phyloP scores from a whole-genome alignment of 108 stramenopile species.

The Heterococcus sp. region DNA sequence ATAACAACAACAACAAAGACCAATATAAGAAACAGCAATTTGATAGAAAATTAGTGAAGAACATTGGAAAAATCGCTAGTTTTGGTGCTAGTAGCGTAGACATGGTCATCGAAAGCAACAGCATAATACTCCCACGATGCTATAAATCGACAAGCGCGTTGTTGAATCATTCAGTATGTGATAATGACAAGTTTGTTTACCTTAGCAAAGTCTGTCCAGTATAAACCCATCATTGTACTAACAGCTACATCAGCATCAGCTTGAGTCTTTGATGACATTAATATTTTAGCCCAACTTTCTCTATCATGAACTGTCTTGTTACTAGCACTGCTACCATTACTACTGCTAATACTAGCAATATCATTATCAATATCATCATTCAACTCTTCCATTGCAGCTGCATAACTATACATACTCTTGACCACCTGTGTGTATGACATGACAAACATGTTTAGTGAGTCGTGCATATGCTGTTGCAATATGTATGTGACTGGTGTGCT shows the following conservation, averaged over 20 bases:
- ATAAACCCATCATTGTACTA: conserved; percentile 7
- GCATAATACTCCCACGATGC: too few species aligned
- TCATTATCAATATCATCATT: neutral
- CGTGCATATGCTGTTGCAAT: neutral
- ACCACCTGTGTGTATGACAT: neutral
- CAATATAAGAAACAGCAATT: too few species aligned
- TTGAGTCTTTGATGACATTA: neutral
- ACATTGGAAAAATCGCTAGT: neutral
- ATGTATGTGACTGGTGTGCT: neutral
- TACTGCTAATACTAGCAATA: neutral
- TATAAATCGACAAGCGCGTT: too few species aligned
- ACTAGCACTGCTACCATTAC: too few species aligned
- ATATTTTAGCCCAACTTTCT: neutral
- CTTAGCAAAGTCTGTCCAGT: conserved; percentile 31
- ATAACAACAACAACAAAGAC: too few species aligned
- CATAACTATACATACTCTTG: neutral
- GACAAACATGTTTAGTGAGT: neutral
- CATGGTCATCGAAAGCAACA: too few species aligned
- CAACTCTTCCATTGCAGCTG: neutral
- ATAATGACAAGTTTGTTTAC: neutral
- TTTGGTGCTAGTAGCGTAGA: too few species aligned
- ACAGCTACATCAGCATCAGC: conserved; percentile 1
- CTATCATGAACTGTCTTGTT: neutral
- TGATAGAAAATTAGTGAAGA: neutral
- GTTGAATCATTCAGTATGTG: too few species aligned